phyloP scores from a whole-genome alignment of 164 flowering plant genomes.

The Piper betle region DNA sequence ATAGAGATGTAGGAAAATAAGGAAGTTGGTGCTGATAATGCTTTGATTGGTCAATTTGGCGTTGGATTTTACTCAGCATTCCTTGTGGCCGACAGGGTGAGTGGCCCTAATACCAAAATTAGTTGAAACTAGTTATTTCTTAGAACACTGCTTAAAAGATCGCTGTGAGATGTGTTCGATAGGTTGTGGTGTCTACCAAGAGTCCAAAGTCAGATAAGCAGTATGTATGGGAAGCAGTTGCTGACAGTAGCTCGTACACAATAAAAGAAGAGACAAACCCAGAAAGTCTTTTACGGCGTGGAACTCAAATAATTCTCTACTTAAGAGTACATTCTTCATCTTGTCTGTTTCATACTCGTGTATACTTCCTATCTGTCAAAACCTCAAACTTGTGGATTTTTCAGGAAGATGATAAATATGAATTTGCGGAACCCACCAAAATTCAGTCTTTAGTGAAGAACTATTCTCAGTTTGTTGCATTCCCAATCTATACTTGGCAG shows the following conservation, averaged over 20 bases:
- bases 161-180: constrained; percentile 1
- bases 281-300: constrained; percentile 61
- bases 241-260: constrained; percentile 82
- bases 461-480: constrained; percentile 91
- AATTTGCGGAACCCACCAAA: constrained; percentile 68
- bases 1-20: constrained; percentile 53
- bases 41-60: constrained; percentile 97
- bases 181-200: constrained; percentile 92
- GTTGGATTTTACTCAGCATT: constrained; percentile 98
- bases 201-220: constrained; percentile 93
- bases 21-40: constrained; percentile 76
- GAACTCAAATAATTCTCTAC: constrained; percentile 83
- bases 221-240: constrained; percentile 81
- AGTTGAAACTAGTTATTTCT: not conserved
- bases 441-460: constrained; percentile 88
- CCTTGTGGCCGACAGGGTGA: constrained; percentile 82
- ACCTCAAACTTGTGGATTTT: constrained; percentile 3
- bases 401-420: constrained; percentile 93
- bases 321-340: constrained; percentile 37
- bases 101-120: not conserved
- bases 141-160: not conserved
- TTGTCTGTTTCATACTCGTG: not conserved
- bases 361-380: not conserved
- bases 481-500: constrained; percentile 97
- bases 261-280: constrained; percentile 87